A percentile compares a stretch with the other conserved stretches of the same genome.
These are phyloP conservation scores for Gymnopilus dilepis DNA, from an alignment of 768 basidiomycete species.

Conservation along the genomic window DNA sequence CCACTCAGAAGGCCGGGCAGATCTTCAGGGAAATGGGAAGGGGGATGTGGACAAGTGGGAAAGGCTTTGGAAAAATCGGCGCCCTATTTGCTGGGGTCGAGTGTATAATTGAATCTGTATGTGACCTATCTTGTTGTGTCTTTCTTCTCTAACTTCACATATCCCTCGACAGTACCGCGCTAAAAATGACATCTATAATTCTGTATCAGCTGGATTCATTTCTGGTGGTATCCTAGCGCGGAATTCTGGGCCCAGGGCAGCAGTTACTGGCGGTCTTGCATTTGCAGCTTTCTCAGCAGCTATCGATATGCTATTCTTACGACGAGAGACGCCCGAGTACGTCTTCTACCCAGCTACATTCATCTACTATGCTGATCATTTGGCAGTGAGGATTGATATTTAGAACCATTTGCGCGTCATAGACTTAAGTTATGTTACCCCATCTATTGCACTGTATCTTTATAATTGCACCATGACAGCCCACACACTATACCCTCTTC, in stretches of 20 bases:
- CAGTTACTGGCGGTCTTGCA: slow-evolving; percentile 84
- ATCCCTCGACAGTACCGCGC: slow-evolving; percentile 78
- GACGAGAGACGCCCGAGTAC: slow-evolving; percentile 78
- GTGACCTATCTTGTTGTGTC: slow-evolving; percentile 36
- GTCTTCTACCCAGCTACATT: neutral
- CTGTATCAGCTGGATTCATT: slow-evolving; percentile 84
- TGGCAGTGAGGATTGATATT: slow-evolving; percentile 47
- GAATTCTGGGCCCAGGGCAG: slow-evolving; percentile 86
- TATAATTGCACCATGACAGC: slow-evolving; percentile 30
- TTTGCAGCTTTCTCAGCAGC: slow-evolving; percentile 94
- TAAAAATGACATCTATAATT: slow-evolving; percentile 94
- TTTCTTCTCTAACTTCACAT: neutral
- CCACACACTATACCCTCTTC: neutral
- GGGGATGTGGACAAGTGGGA: slow-evolving; percentile 89
- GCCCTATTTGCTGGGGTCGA: slow-evolving; percentile 94
- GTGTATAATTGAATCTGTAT: slow-evolving; percentile 91
- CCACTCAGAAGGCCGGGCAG: slow-evolving; percentile 79
- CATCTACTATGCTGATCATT: neutral
- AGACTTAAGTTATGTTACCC: no score
- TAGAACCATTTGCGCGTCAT: neutral
- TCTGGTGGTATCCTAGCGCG: slow-evolving; percentile 89
- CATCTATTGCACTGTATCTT: slow-evolving; percentile 27
- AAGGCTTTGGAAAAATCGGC: slow-evolving; percentile 93
- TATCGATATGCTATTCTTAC: slow-evolving; percentile 81
- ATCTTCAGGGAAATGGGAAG: slow-evolving; percentile 95